Evolutionary conservation across 805 yeast genomes (phyloP), one percentile per base, ranked within the genome.

Genomic region (Lipomyces mesembrius): DNA sequence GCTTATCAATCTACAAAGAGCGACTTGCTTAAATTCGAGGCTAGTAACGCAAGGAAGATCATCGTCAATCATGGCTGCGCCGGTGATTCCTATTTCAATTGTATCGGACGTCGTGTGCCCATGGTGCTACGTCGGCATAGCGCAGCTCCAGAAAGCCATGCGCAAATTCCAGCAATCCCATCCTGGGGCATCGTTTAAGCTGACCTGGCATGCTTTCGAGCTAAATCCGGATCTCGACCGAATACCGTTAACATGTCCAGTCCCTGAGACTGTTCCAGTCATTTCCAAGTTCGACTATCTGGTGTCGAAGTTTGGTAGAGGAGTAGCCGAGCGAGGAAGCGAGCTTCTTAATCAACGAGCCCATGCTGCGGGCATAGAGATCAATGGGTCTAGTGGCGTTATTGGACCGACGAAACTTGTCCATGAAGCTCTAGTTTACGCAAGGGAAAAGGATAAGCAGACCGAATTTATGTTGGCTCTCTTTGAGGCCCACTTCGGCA

Each of bases 101-200:
- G 53, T 67, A 17, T 67, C 70, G 3, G 70, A 67, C 59, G 67
- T 61, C 20, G 57, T 67, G 39, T 67, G 70, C 39, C 70, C 70
- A 35, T 67, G 70, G 70, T 67, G 70, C 61, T 67, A 67, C 53
- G 61, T 67, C 14, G 70, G 70, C 52, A 53, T 60, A 49, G 39
- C 65, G 20, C 60, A 63, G 37, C 63, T 67, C 39, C 61, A 59
- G 34, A 60, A 59, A 29, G 70, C 70, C 39, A 67, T 67, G 37
- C 12, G 54, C 29, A 29, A 64, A 5, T 60, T 63, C 29, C 43
- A 39, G 43, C 51, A 49, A 51, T 49, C 54, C 4, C 60, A 67
- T 46, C 67, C 70, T 4, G 63, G 51, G 22, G 25, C 59, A 51
- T 43, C 29, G 12, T 67, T 67, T 29, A 32, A 25, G n/a, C 20